These are phyloP conservation scores for Spathaspora sp. DNA, from an alignment of 805 yeast species.

Conservation along the genomic window DNA sequence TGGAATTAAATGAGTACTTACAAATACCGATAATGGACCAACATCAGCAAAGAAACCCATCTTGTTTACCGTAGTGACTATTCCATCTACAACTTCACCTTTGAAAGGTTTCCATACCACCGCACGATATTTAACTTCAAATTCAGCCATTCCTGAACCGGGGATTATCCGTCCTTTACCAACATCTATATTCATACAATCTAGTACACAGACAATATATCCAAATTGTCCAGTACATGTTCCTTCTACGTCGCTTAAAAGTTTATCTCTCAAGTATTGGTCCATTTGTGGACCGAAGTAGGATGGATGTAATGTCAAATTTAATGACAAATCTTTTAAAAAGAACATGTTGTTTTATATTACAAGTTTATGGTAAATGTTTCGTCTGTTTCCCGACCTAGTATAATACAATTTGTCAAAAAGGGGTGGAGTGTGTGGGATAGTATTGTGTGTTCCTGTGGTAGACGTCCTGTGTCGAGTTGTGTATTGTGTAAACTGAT, in stretches of 20 bases:
- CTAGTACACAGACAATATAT: conserved; percentile 92
- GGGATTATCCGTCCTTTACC: conserved; percentile 93
- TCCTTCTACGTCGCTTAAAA: conserved; percentile 95
- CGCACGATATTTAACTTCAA: conserved; percentile 92
- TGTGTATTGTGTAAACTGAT: background rate
- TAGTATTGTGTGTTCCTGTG: background rate
- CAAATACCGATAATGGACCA: conserved; percentile 93
- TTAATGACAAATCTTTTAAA: conserved; percentile 82
- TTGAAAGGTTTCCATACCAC: conserved; percentile 98
- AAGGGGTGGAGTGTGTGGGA: background rate
- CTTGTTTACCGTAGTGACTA: conserved; percentile 87
- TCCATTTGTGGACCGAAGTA: conserved; percentile 98
- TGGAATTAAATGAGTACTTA: conserved; percentile 92
- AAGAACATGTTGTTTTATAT: conserved; percentile 36
- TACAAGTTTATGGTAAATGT: background rate
- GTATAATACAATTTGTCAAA: background rate
- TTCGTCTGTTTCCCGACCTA: no score
- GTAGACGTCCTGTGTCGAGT: background rate
- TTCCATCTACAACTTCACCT: conserved; percentile 97
- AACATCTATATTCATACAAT: conserved; percentile 89
- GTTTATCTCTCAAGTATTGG: conserved; percentile 82
- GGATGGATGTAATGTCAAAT: conserved; percentile 93
- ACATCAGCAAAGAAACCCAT: conserved; percentile 98
- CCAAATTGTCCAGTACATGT: conserved; percentile 99
- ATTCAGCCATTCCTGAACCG: conserved; percentile 90